These are phyloP conservation scores for Ustilago bromivora DNA, from an alignment of 1,284 basidiomycete species.

Conservation along the genomic window DNA sequence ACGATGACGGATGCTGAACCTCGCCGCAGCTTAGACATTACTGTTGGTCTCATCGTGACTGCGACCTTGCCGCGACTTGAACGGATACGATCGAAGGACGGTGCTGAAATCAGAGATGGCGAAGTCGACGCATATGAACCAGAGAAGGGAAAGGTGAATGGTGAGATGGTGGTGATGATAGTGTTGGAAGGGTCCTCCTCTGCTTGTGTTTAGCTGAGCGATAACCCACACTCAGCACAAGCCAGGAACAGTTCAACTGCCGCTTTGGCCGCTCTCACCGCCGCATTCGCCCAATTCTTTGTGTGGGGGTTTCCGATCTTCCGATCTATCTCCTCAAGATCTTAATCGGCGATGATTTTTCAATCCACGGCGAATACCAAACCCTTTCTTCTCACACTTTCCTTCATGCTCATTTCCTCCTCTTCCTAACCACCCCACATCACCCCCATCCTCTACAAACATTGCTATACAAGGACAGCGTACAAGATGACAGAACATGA, in stretches of 20 bases:
- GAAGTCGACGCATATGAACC: neutral
- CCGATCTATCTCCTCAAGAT: neutral
- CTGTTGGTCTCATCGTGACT: neutral
- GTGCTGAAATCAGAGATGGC: neutral
- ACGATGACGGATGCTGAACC: neutral
- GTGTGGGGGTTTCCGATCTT: slow-evolving; percentile 16
- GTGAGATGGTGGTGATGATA: neutral
- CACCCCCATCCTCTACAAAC: neutral
- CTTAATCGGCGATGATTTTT: slow-evolving; percentile 38
- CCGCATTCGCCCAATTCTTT: neutral
- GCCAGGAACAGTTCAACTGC: slow-evolving; percentile 15
- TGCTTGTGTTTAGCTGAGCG: neutral
- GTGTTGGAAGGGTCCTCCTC: slow-evolving; percentile 1
- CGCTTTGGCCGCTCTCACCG: slow-evolving; percentile 3
- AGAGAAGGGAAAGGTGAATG: no score
- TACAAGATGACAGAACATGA: slow-evolving; percentile 31
- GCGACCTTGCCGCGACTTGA: neutral
- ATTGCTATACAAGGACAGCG: no score
- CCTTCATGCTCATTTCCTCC: neutral
- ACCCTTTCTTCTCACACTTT: neutral
- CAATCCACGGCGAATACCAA: neutral
- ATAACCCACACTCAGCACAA: slow-evolving; percentile 6
- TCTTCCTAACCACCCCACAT: neutral
- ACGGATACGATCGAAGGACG: neutral
- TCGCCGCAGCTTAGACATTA: neutral